Evolutionary conservation across 116 monocot species (phyloP).

Genomic region (Dioscorea cayenensis): DNA sequence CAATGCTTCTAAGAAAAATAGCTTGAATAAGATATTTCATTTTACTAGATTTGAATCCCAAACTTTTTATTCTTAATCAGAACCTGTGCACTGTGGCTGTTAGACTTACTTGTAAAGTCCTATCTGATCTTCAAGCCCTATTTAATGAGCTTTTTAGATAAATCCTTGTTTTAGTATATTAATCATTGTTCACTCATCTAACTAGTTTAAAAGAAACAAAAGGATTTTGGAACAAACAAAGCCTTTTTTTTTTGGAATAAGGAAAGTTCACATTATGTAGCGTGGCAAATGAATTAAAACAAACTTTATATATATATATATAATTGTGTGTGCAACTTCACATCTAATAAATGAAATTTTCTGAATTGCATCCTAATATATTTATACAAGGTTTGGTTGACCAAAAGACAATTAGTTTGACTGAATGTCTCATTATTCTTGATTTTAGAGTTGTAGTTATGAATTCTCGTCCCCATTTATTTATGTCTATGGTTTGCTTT

Average conservation of each 20-base stretch:
- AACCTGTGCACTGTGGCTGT: no score
- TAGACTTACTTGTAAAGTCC: no score
- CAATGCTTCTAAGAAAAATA: no score
- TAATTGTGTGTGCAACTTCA: no score
- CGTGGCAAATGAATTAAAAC: not conserved
- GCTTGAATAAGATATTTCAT: no score
- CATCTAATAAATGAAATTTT: not conserved
- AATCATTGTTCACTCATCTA: no score
- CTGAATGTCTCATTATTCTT: not conserved
- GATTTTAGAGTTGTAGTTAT: not conserved
- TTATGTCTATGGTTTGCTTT: not conserved
- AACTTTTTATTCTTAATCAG: no score
- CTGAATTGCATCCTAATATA: not conserved
- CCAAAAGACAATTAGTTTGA: not conserved
- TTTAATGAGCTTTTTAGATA: no score
- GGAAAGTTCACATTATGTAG: not conserved
- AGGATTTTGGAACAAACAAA: not conserved
- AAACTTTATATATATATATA: not conserved
- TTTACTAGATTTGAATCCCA: no score
- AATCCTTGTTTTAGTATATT: no score
- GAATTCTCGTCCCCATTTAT: not conserved
- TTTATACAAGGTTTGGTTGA: not conserved
- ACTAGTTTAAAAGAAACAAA: not conserved
- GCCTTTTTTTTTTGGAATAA: not conserved
- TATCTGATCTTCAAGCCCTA: no score